These are phyloP conservation scores for Lasiosphaeriaceae sp. DNA, from an alignment of 495 filamentous ascomycete species.

Conservation along the genomic window DNA sequence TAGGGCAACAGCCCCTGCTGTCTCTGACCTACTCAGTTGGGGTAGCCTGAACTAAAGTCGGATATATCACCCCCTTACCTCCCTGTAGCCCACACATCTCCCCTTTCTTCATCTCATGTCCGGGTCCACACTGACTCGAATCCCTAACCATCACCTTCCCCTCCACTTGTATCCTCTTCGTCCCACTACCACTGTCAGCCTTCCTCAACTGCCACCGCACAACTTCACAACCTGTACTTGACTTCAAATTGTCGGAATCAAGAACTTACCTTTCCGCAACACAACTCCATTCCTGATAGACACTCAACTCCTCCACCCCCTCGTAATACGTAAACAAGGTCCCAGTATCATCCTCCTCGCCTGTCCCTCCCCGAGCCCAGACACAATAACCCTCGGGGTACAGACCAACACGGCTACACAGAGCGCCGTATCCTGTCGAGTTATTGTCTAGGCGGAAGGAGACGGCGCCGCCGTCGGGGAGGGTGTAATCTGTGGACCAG, in stretches of 20 bases:
- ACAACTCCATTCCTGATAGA: constrained; percentile 14
- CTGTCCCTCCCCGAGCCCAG: background rate
- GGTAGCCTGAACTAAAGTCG: background rate
- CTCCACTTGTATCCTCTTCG: constrained; percentile 1
- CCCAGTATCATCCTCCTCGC: constrained; percentile 3
- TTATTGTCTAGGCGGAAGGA: constrained; percentile 6
- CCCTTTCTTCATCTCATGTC: constrained; percentile 4
- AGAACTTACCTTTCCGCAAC: background rate
- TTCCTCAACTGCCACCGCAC: background rate
- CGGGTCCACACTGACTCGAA: background rate
- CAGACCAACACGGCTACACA: constrained; percentile 4
- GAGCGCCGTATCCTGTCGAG: constrained; percentile 8
- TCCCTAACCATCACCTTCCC: constrained; percentile 3
- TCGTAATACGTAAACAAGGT: constrained; percentile 9
- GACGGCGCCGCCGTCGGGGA: constrained; percentile 7
- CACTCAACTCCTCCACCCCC: constrained; percentile 5
- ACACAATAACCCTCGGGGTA: constrained; percentile 9
- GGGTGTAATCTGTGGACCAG: constrained; percentile 11
- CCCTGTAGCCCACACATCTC: constrained; percentile 6
- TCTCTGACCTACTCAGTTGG: background rate
- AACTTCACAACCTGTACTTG: background rate
- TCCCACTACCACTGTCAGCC: constrained; percentile 1
- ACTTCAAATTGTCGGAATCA: background rate
- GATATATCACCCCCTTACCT: background rate
- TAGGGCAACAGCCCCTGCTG: background rate